Evolutionary conservation across 441 rosid species (phyloP), one percentile per base, ranked within the genome.

Genomic region (Gossypium laxum): DNA sequence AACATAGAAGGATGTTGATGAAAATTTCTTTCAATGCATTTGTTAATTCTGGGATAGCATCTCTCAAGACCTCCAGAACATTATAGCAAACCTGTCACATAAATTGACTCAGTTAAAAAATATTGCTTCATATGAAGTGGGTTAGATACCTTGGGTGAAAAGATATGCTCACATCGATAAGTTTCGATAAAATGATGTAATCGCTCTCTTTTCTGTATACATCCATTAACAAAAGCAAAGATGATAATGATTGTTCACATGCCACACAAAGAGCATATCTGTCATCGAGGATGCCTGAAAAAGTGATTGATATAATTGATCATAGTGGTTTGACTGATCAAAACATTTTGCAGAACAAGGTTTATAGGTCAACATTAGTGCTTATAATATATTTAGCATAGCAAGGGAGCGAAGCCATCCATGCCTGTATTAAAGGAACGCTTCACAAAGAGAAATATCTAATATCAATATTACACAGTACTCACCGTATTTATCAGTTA

Each of bases 261-360:
- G 97, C 98, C 95, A 89, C 88, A 67, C 85, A 89, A 70, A 94
- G 97, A 68, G 96, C 96, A 78, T 85, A 91, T 0, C 88, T 77
- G 77, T 93, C 97, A 70, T 93, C 96, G 87, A 93, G 79, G 79
- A 93, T 79, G 61, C 98, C 98, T 93, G 86, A 70, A 14, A 70
- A 69, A 72, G 62, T 17, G 26, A 62, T 62, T 10, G 26, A 45
- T 62, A 34, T 62, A 14, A n/a, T 30, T 28, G 22, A 62, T 62
- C 48, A 34, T 62, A 17, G 50, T 62, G 8, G 50, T 47, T 61
- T 3, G 8, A 1, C 2, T 59, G 64, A 2, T 14, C 3, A 59
- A 59, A n/a, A n/a, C 8, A 28, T 14, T 59, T 59, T 6, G 21
- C 5, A 30, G 45, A 59, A 30, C 65, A 59, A 59, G 22, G 45